Conservation (phyloP, 2,329 filamentous ascomycete genomes). For the Zymoseptoria brevis region DNA sequence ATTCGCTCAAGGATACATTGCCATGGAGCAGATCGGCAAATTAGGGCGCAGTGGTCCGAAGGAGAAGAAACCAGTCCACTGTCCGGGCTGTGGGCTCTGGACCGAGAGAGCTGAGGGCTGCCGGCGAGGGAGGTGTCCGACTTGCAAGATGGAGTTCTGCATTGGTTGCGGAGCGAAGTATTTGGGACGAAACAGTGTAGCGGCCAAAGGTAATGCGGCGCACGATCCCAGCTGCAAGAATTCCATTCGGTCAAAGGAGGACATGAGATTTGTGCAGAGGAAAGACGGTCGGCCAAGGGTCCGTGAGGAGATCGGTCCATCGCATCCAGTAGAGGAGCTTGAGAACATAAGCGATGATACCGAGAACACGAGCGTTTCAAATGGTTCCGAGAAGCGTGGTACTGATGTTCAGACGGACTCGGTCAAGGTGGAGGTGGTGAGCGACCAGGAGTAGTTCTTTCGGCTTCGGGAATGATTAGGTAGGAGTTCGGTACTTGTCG, state of each 20-base stretch:
- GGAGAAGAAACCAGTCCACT: background rate
- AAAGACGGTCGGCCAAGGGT: background rate
- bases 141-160: constrained; percentile 1
- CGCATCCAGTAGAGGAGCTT: background rate
- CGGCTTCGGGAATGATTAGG: background rate
- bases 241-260: background rate
- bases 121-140: background rate
- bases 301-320: background rate
- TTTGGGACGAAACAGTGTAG: background rate
- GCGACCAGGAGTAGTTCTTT: background rate
- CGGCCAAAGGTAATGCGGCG: background rate
- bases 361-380: background rate
- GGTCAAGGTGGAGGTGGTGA: background rate
- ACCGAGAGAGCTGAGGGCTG: background rate
- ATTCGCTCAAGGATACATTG: background rate
- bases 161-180: background rate
- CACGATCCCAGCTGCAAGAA: background rate
- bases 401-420: background rate
- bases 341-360: background rate
- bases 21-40: background rate
- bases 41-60: background rate
- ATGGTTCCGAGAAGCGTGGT: background rate
- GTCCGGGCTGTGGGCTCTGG: constrained; percentile 1
- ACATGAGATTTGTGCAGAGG: background rate
- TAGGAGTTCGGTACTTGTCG: background rate